Base-by-base conservation (phyloP, 2,329 filamentous ascomycete genomes). In the Alternaria metachromatica region DNA sequence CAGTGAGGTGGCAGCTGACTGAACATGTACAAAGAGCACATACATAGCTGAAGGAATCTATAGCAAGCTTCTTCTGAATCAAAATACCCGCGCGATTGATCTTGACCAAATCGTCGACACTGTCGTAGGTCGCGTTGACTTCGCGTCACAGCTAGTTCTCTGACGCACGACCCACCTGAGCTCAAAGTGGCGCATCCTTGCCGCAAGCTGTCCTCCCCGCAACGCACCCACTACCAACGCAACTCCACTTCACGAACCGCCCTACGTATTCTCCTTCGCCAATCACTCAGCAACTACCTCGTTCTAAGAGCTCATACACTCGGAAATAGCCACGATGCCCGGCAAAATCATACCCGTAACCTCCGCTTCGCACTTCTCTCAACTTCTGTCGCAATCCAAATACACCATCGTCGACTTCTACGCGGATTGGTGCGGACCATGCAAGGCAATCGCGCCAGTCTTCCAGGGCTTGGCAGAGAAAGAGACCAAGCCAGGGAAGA, bases 401-500 rank as follows among this genome's bases (percentile, higher is more conserved):
- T 80, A 78, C 66, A 81, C 83, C 58, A 79, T 86, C 59, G 80
- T 84, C 72, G 84, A 86, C 75, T 86, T 85, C 81, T 85, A 84
- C 73, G 84, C 84, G 13, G 83, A 83, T 66, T 88, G 86, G 85
- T 87, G 86, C 73, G 85, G 85, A 2, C 86, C 86, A 26, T 88
- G 86, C 81, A 86, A 86, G 72, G 80, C 82, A 33, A 85, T 88
- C 58, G 82, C 82, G 4, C 86, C 86, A 28, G 78, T 74, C 0
- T 83, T 87, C 72, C 82, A 83, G 58, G 78, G 84, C 68, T 80
- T 87, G 58, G 86, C 85, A 62, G 81, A 84, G 57, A 80, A 82
- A 49, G 84, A 87, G 72, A 71, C 79, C 23, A 82, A 83, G 61
- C 79, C 81, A 0, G 81, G 81, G 15, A 80, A 79, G 43, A 76